A percentile compares a stretch with the other conserved stretches of the same genome.
Evolutionary conservation across 345 rosid species (phyloP).

Genomic region (Brassica incana): DNA sequence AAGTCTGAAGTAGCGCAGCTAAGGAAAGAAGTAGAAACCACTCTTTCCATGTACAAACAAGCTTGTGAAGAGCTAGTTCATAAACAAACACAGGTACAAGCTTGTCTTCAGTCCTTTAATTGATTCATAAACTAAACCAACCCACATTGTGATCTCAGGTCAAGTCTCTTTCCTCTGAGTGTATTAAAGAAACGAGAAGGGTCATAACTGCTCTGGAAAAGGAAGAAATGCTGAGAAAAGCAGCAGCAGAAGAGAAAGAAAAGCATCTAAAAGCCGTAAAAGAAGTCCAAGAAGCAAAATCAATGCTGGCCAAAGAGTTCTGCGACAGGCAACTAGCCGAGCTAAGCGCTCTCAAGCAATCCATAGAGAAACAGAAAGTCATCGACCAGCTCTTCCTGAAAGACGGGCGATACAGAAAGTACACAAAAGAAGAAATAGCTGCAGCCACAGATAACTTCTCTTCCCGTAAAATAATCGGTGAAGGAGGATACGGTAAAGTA

Average conservation of each 20-base stretch:
- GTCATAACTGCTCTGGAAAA: constrained; percentile 64
- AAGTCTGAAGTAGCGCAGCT: constrained; percentile 65
- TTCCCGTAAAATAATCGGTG: constrained; percentile 62
- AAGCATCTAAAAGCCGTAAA: constrained; percentile 60
- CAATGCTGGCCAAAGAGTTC: constrained; percentile 46
- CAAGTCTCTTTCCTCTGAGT: constrained; percentile 63
- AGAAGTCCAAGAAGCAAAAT: constrained; percentile 72
- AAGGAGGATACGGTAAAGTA: constrained; percentile 89
- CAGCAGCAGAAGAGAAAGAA: constrained; percentile 69
- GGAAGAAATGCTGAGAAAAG: constrained; percentile 63
- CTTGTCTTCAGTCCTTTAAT: neutral
- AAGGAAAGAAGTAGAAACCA: constrained; percentile 58
- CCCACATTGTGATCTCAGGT: constrained; percentile 49
- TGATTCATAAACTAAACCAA: constrained; percentile 21
- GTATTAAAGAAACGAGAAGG: constrained; percentile 59
- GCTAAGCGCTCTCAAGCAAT: constrained; percentile 47
- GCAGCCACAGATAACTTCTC: constrained; percentile 70
- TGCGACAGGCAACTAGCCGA: neutral
- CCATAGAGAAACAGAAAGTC: constrained; percentile 67
- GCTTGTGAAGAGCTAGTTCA: constrained; percentile 76
- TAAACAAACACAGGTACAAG: constrained; percentile 68
- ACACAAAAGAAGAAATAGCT: constrained; percentile 60
- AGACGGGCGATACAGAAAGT: constrained; percentile 74
- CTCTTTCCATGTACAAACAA: constrained; percentile 62
- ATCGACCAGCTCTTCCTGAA: constrained; percentile 57